Percentiles rank a stretch among this genome's conserved stretches.
Conservation (phyloP, 306 rosid species). For the Senna siamea region DNA sequence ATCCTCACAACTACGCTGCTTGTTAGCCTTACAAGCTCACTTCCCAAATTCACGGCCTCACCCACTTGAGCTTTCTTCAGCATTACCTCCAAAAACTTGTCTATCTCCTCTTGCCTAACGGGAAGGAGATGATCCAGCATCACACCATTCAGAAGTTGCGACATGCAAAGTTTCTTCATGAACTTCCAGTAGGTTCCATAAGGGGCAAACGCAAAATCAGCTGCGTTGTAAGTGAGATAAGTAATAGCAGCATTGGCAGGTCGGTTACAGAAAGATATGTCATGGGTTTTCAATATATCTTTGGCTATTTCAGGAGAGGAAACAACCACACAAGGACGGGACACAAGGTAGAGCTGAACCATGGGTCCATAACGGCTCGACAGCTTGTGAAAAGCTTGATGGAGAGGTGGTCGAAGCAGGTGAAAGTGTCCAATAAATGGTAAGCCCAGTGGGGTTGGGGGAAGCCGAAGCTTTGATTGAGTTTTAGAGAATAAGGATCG, state of each 20-base stretch:
- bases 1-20: conserved; percentile 51
- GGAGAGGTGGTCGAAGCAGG: conserved; percentile 41
- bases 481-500: conserved; percentile 3
- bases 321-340: conserved; percentile 49
- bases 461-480: background rate
- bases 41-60: conserved; percentile 43
- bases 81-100: conserved; percentile 16
- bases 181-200: conserved; percentile 57
- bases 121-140: conserved; percentile 53
- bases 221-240: conserved; percentile 52
- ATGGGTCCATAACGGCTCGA: conserved; percentile 62
- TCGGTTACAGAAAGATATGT: conserved; percentile 49
- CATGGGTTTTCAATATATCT: conserved; percentile 54
- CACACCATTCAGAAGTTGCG: conserved; percentile 60
- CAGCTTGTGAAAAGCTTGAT: conserved; percentile 47
- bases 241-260: conserved; percentile 40
- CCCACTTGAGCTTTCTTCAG: conserved; percentile 17
- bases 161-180: conserved; percentile 54
- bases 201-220: conserved; percentile 53
- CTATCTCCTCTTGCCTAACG: conserved; percentile 50
- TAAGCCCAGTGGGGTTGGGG: conserved; percentile 3
- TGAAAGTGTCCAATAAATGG: conserved; percentile 46
- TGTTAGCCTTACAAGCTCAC: conserved; percentile 48
- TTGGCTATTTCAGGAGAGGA: conserved; percentile 59
- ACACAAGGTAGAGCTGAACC: conserved; percentile 50